Evolutionary conservation across 2,329 filamentous ascomycete species (phyloP), one percentile per base, ranked within the genome.

Genomic region (Biscogniauxia sp.): DNA sequence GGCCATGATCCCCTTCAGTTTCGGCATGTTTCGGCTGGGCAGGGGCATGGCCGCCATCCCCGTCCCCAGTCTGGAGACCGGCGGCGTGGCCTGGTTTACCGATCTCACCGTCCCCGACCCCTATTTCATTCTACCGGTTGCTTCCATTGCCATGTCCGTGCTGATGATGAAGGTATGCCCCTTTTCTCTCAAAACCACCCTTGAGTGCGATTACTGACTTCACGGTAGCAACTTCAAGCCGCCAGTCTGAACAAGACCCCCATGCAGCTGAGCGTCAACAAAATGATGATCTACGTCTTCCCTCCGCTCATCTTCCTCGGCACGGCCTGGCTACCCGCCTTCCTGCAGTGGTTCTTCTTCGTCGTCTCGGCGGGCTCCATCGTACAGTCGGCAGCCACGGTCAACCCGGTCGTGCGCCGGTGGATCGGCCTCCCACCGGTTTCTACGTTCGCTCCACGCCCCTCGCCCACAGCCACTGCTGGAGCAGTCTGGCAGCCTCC

Each of bases 51-150:
- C 86, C 1, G 75, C 80, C 20, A 78, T 98, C 54, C 94, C 94
- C 3, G 92, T 97, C 5, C 94, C 94, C 0, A 88, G 86, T 0
- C 75, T 98, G 65, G 84, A 91, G 68, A 79, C 77, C 1, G 91
- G 90, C 32, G 88, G 91, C 2, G 77, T 88, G 41, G 77, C 88
- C 50, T 99, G 95, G 95, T 84, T 98, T 66, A 77, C 79, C 1
- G 90, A 98, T 74, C 76, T 99, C 64, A 88, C 92, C 0, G 72
- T 87, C 20, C 75, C 84, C 1, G 95, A 99, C 75, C 94, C 95
- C 0, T 88, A 82, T 69, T 94, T 85, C 68, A 74, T 95, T 50
- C 78, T 98, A 32, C 95, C 95, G 1, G 64, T 86, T 2, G 60
- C 82, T 1, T 86, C 87, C 2, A 82, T 87, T 1, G 74, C 72